phyloP scores from a whole-genome alignment of 257 asterid species.

The Jacaranda copaia region DNA sequence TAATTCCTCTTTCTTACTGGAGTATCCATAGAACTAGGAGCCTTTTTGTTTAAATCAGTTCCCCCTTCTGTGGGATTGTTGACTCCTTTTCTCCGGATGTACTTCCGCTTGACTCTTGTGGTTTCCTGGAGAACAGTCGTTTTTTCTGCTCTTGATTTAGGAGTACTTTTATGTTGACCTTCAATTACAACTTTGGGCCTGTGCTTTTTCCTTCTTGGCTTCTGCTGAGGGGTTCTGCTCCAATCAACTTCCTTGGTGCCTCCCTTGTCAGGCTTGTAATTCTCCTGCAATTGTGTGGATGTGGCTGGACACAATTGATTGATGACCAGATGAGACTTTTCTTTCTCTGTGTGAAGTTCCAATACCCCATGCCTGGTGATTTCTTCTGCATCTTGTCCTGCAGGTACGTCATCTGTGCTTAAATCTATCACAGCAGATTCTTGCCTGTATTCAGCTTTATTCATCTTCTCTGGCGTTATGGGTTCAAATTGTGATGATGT shows the following conservation, averaged over 20 bases:
- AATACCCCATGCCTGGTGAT: constrained; percentile 39
- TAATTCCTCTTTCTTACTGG: constrained; percentile 51
- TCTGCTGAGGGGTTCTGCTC: constrained; percentile 71
- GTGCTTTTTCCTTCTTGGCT: constrained; percentile 80
- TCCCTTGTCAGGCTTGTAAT: constrained; percentile 80
- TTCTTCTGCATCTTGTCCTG: constrained; percentile 32
- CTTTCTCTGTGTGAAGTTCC: constrained; percentile 41
- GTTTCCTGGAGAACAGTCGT: constrained; percentile 47
- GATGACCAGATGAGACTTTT: constrained; percentile 42
- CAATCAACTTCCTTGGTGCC: constrained; percentile 55
- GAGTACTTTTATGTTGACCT: constrained; percentile 59
- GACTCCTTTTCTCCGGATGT: constrained; percentile 52
- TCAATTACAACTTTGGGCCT: constrained; percentile 91
- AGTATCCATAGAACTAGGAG: constrained; percentile 41
- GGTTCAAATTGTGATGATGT: constrained; percentile 54
- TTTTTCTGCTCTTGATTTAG: constrained; percentile 49
- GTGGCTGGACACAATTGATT: constrained; percentile 43
- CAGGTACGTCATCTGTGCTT: constrained; percentile 33
- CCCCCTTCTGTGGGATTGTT: constrained; percentile 43
- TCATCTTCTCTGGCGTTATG: constrained; percentile 65
- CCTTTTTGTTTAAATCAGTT: constrained; percentile 34
- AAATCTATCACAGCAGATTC: constrained; percentile 33
- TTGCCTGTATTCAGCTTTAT: constrained; percentile 40
- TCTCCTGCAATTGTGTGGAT: constrained; percentile 59
- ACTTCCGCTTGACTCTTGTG: constrained; percentile 62